phyloP scores from a whole-genome alignment of 208 protist species.

The Angomonas ambiguus region DNA sequence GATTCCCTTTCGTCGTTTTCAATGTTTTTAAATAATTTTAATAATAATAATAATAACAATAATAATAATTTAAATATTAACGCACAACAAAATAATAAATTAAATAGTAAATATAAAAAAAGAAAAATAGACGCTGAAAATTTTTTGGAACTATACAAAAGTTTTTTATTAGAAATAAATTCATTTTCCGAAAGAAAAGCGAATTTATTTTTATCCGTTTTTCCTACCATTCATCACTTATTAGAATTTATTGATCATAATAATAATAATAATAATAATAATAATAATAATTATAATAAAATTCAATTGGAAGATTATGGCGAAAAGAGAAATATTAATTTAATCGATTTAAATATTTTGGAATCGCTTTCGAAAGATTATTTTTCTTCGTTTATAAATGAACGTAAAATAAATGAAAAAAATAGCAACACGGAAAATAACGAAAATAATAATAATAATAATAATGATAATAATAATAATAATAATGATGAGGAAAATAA shows the following conservation, averaged over 20 bases:
- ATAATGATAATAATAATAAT: background rate
- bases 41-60: background rate
- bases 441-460: constrained; percentile 6
- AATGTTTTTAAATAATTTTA: background rate
- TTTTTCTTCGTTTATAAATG: background rate
- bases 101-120: background rate
- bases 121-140: background rate
- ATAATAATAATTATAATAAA: background rate
- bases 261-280: background rate
- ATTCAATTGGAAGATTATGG: background rate
- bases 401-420: background rate
- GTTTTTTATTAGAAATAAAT: background rate
- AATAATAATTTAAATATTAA: background rate
- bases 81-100: background rate
- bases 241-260: background rate
- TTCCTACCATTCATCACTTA: background rate
- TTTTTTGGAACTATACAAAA: background rate
- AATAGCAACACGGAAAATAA: too few species aligned
- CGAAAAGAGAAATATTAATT: background rate
- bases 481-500: constrained; percentile 1
- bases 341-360: background rate
- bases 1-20: background rate
- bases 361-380: background rate
- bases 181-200: background rate
- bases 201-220: background rate